These are phyloP conservation scores for Agapanthus africanus DNA, from an alignment of 106 monocot species.

Conservation along the genomic window DNA sequence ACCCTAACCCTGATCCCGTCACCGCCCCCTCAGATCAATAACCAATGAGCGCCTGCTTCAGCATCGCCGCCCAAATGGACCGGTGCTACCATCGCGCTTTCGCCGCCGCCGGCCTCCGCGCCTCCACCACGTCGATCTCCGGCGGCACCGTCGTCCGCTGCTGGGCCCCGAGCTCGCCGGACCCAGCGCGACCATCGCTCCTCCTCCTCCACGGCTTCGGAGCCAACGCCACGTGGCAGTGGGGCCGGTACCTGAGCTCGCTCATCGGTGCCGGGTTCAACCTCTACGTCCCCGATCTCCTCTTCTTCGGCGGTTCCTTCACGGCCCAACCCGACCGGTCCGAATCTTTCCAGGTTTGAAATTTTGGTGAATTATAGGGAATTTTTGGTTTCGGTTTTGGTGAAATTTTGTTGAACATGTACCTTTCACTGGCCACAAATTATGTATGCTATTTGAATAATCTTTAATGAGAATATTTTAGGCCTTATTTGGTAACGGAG, in stretches of 20 bases:
- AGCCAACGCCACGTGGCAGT: slow-evolving; percentile 32
- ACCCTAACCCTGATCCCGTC: no score
- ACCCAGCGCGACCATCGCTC: slow-evolving; percentile 17
- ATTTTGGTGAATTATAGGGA: no score
- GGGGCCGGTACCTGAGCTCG: slow-evolving; percentile 16
- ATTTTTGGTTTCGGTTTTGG: no score
- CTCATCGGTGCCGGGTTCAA: slow-evolving; percentile 20
- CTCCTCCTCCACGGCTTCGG: slow-evolving; percentile 33
- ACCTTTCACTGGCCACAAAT: no score
- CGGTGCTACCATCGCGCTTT: slow-evolving; percentile 51
- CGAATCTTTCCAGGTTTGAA: slow-evolving; percentile 56
- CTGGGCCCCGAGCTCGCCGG: slow-evolving; percentile 17
- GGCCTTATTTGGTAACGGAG: no score
- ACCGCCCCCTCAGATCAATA: no score
- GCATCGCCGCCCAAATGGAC: slow-evolving; percentile 52
- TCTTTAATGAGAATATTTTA: no score
- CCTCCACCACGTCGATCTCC: slow-evolving; percentile 20
- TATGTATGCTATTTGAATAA: no score
- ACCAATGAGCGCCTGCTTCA: no score
- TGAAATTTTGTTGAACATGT: no score
- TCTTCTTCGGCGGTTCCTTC: slow-evolving; percentile 71
- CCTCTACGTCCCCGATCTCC: slow-evolving; percentile 30
- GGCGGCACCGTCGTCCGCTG: slow-evolving; percentile 20
- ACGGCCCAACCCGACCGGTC: slow-evolving; percentile 50
- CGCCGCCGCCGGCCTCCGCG: slow-evolving; percentile 56